A percentile compares a stretch with the other conserved stretches of the same genome.
These are phyloP conservation scores for Vanderwaltozyma verrucispora DNA, from an alignment of 805 yeast species.

Conservation along the genomic window DNA sequence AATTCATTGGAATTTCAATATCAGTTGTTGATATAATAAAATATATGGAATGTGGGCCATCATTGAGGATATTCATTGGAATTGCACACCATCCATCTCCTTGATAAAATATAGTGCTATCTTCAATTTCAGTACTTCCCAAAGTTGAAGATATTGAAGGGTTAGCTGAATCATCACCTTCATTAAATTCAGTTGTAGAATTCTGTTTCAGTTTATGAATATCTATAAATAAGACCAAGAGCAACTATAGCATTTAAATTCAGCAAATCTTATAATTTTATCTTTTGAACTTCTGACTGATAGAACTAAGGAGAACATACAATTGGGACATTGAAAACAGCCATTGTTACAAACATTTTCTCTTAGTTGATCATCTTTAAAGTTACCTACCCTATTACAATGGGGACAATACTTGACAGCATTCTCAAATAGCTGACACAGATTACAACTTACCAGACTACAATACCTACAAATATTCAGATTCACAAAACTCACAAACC, in stretches of 20 bases:
- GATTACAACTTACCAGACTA: neutral
- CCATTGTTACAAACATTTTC: neutral
- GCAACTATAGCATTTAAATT: neutral
- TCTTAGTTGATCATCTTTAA: neutral
- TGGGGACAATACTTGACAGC: neutral
- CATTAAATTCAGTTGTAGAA: neutral
- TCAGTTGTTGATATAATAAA: neutral
- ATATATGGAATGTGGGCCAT: neutral
- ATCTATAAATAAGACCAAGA: neutral
- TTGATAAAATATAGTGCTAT: neutral
- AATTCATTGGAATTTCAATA: neutral
- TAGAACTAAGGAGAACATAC: neutral
- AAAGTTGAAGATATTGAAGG: neutral
- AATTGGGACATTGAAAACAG: constrained; percentile 1
- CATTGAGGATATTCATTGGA: neutral
- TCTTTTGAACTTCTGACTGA: neutral
- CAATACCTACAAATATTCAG: neutral
- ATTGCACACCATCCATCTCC: neutral
- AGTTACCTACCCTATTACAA: neutral
- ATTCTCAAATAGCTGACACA: neutral
- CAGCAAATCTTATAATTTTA: neutral
- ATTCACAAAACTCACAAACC: neutral
- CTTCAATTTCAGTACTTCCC: neutral
- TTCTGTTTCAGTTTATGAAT: neutral
- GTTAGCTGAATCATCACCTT: neutral